phyloP scores from a whole-genome alignment of 371 early-diverging fungal species.

The Mucor mucedo region DNA sequence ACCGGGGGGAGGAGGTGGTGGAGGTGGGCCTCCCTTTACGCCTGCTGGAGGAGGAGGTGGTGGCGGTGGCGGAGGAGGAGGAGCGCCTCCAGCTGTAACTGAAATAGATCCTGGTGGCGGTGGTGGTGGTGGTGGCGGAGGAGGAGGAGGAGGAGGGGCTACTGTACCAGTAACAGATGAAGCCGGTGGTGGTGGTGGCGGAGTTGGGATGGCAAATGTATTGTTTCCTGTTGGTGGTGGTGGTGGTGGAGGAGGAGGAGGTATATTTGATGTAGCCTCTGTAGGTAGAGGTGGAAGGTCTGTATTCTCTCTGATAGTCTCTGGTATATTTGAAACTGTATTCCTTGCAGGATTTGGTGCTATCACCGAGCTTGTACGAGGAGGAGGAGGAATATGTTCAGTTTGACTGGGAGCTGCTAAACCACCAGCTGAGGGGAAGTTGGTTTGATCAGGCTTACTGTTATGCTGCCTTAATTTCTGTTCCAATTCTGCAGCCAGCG shows the following conservation, averaged over 20 bases:
- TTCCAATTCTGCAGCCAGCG: slow-evolving; percentile 45
- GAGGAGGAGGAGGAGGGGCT: background rate
- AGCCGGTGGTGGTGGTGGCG: slow-evolving; percentile 11
- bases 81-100: slow-evolving; percentile 7
- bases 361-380: background rate
- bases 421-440: slow-evolving; percentile 1
- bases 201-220: slow-evolving; percentile 3
- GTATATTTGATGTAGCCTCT: slow-evolving; percentile 23
- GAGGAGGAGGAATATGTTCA: background rate
- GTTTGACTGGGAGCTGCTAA: background rate
- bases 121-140: slow-evolving; percentile 33
- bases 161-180: background rate
- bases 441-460: background rate
- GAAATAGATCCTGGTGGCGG: slow-evolving; percentile 14
- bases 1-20: slow-evolving; percentile 21
- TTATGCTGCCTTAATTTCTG: slow-evolving; percentile 28
- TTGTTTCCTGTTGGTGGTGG: slow-evolving; percentile 9
- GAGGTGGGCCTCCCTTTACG: slow-evolving; percentile 17
- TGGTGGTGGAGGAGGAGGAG: slow-evolving; percentile 32
- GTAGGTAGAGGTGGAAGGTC: slow-evolving; percentile 1
- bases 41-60: slow-evolving; percentile 25
- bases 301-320: background rate
- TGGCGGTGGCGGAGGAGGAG: slow-evolving; percentile 18
- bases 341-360: background rate
- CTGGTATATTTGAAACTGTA: slow-evolving; percentile 1